These are phyloP conservation scores for Verticillium nubilum DNA, from an alignment of 2,329 filamentous ascomycete genomes.

Conservation along the genomic window DNA sequence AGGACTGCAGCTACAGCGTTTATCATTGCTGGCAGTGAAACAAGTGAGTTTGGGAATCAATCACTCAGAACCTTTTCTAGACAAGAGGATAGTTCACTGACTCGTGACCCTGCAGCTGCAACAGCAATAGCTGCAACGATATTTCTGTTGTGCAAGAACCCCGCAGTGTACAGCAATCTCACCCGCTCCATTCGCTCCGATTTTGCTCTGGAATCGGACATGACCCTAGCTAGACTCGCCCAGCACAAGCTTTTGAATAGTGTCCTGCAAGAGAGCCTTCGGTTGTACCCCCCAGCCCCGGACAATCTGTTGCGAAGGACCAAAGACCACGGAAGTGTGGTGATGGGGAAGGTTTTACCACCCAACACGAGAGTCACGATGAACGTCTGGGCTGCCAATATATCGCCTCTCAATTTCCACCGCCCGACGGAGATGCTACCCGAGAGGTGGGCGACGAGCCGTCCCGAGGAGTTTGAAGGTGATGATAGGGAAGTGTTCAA, in stretches of 20 bases:
- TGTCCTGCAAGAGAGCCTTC: constrained; percentile 11
- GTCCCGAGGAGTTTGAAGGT: neutral
- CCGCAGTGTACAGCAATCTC: neutral
- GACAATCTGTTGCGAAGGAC: constrained; percentile 10
- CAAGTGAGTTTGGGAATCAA: neutral
- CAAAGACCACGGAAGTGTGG: constrained; percentile 7
- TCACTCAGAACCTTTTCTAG: neutral
- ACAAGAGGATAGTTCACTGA: neutral
- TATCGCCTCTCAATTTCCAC: constrained; percentile 24
- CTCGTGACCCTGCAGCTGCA: constrained; percentile 1
- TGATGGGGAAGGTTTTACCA: constrained; percentile 8
- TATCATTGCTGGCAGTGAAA: neutral
- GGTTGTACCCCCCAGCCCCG: constrained; percentile 9
- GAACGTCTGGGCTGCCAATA: constrained; percentile 24
- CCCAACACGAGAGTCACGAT: constrained; percentile 9
- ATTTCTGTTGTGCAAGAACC: neutral
- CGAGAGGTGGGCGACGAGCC: constrained; percentile 18
- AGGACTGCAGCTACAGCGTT: neutral
- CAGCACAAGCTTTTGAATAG: constrained; percentile 16
- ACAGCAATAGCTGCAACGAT: neutral
- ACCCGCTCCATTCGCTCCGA: neutral
- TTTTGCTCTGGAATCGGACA: neutral
- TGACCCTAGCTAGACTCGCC: constrained; percentile 11
- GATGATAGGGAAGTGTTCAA: constrained; percentile 6
- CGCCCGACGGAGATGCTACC: constrained; percentile 27